These are phyloP conservation scores for Flammula alnicola DNA, from an alignment of 1,284 basidiomycete species.

Conservation along the genomic window DNA sequence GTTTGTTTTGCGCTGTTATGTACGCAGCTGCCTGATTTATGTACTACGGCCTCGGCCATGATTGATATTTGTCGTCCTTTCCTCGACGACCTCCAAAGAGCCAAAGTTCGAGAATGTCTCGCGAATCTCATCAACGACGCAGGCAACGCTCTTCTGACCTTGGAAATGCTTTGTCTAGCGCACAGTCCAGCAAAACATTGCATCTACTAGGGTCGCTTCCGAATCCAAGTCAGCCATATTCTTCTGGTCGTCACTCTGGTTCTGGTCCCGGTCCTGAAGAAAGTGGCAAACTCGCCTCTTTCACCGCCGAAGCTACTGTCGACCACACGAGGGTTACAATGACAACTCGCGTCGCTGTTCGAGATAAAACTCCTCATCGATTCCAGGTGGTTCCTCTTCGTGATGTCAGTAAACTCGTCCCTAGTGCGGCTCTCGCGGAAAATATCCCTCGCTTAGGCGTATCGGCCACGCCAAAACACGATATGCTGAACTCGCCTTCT, in stretches of 20 bases:
- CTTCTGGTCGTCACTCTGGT: constrained; percentile 3
- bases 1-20: constrained; percentile 1
- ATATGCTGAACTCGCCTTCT: constrained; percentile 15
- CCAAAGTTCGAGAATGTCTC: neutral
- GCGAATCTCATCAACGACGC: neutral
- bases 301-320: constrained; percentile 14
- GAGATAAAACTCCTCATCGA: constrained; percentile 44
- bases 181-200: neutral
- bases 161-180: neutral
- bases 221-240: constrained; percentile 8
- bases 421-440: constrained; percentile 6
- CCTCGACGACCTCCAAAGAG: neutral
- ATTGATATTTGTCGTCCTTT: too few species aligned
- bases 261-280: constrained; percentile 11
- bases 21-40: neutral
- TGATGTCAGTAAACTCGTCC: constrained; percentile 28
- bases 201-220: constrained; percentile 4
- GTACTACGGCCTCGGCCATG: too few species aligned
- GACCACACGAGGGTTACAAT: constrained; percentile 36
- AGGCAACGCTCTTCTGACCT: neutral
- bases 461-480: constrained; percentile 15
- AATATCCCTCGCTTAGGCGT: constrained; percentile 3
- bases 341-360: constrained; percentile 48
- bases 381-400: constrained; percentile 47
- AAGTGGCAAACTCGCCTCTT: constrained; percentile 5